Percentiles rank a stretch among this genome's conserved stretches.
Evolutionary conservation across 1,139 yeast species (phyloP).

Genomic region (Magnusiomyces magnusii): DNA sequence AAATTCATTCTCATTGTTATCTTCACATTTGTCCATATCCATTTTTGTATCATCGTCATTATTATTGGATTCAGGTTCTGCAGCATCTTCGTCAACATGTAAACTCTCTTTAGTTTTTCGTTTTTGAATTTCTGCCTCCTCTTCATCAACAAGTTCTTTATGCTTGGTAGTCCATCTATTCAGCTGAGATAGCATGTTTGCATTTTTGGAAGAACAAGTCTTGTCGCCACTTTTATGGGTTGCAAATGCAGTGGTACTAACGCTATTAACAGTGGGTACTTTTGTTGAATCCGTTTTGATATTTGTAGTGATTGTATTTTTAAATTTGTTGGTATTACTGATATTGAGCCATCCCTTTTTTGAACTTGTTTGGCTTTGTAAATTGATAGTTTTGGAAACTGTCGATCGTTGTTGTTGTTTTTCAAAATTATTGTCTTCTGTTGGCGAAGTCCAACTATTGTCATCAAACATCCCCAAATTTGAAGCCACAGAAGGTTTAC

Average conservation of each 20-base stretch:
- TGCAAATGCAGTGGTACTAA: too few species aligned
- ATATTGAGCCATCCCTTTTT: neutral
- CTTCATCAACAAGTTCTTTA: conserved; percentile 1
- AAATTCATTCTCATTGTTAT: neutral
- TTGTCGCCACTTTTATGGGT: too few species aligned
- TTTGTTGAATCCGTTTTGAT: neutral
- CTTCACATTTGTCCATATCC: neutral
- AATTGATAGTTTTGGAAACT: neutral
- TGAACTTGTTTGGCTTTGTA: neutral
- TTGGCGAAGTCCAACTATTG: too few species aligned
- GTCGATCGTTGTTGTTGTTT: neutral
- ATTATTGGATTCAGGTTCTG: neutral
- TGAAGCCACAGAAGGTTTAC: too few species aligned
- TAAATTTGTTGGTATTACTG: neutral
- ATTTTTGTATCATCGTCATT: neutral
- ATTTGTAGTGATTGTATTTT: neutral
- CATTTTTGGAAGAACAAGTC: neutral
- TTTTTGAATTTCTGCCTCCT: neutral
- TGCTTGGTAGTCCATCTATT: conserved; percentile 8
- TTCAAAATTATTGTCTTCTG: neutral
- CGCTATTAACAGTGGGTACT: neutral
- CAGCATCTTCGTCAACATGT: too few species aligned
- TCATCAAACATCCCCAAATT: too few species aligned
- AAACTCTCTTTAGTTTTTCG: neutral
- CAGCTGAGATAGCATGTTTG: conserved; percentile 5